Evolutionary conservation across 306 rosid species (phyloP).

Genomic region (Cyamopsis tetragonoloba): DNA sequence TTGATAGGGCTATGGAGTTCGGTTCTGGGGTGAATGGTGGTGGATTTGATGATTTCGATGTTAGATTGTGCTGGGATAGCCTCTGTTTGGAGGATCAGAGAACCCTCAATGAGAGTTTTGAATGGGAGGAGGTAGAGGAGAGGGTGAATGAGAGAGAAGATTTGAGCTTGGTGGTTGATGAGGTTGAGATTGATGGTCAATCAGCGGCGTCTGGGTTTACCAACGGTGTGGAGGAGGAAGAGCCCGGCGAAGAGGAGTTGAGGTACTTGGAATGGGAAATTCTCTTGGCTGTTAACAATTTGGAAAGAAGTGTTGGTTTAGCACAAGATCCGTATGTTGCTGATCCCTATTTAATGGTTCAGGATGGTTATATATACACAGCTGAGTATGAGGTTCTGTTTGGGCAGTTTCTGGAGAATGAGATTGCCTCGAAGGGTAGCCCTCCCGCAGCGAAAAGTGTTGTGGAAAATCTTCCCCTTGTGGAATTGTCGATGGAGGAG

Average conservation of each 20-base stretch:
- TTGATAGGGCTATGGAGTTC: no score
- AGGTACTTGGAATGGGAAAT: conserved; percentile 78
- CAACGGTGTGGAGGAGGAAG: conserved; percentile 13
- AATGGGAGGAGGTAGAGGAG: conserved; percentile 67
- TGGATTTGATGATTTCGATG: conserved; percentile 47
- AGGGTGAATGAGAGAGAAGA: conserved; percentile 44
- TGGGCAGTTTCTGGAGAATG: conserved; percentile 68
- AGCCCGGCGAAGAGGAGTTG: conserved; percentile 37
- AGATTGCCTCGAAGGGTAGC: conserved; percentile 54
- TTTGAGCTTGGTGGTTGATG: conserved; percentile 33
- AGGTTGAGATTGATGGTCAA: conserved; percentile 40
- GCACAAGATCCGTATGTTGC: conserved; percentile 28
- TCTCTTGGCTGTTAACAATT: conserved; percentile 62
- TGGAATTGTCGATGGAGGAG: conserved; percentile 58
- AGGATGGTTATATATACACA: conserved; percentile 45
- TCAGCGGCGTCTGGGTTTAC: conserved; percentile 59
- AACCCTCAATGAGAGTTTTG: conserved; percentile 43
- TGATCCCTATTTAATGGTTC: conserved; percentile 37
- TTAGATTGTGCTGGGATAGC: conserved; percentile 50
- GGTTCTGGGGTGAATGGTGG: conserved; percentile 25
- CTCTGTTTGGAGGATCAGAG: conserved; percentile 62
- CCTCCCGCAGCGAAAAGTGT: conserved; percentile 67
- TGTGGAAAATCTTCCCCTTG: conserved; percentile 70
- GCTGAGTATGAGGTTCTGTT: conserved; percentile 56
- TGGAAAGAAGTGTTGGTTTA: conserved; percentile 37